Evolutionary conservation across 805 yeast genomes (phyloP).

Genomic region (Ogataea nitratoaversa): DNA sequence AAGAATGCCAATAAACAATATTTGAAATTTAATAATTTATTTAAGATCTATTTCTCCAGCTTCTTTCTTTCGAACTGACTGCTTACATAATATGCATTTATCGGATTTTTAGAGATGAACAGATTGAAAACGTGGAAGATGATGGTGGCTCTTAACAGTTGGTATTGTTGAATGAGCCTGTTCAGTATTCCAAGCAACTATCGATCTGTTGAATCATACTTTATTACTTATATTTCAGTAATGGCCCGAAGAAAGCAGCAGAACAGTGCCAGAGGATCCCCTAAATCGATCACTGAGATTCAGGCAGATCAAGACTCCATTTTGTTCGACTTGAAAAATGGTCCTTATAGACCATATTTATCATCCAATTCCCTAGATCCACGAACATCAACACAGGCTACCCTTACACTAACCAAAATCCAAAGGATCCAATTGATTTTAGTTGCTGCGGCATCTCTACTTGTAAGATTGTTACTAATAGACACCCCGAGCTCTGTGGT

Average conservation of each 20-base stretch:
- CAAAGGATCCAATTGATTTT: conserved; percentile 16
- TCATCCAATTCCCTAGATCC: neutral
- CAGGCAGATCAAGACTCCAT: neutral
- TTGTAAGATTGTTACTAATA: conserved; percentile 56
- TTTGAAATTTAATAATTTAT: too few species aligned
- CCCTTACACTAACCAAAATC: neutral
- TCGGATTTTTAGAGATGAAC: too few species aligned
- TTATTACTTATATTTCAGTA: too few species aligned
- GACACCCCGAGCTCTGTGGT: conserved; percentile 72
- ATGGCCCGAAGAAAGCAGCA: neutral
- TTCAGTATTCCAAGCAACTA: too few species aligned
- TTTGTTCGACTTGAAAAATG: neutral
- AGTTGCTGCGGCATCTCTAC: conserved; percentile 35
- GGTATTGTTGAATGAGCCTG: too few species aligned
- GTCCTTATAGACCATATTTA: neutral
- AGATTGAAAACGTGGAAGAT: too few species aligned
- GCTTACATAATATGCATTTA: too few species aligned
- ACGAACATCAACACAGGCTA: neutral
- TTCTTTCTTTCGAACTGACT: too few species aligned
- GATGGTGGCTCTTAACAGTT: too few species aligned
- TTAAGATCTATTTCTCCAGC: too few species aligned
- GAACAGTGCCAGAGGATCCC: neutral
- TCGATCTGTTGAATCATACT: too few species aligned
- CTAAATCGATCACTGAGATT: neutral
- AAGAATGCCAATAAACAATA: too few species aligned